phyloP scores from a whole-genome alignment of 257 asterid species.

The Cinchona pubescens region DNA sequence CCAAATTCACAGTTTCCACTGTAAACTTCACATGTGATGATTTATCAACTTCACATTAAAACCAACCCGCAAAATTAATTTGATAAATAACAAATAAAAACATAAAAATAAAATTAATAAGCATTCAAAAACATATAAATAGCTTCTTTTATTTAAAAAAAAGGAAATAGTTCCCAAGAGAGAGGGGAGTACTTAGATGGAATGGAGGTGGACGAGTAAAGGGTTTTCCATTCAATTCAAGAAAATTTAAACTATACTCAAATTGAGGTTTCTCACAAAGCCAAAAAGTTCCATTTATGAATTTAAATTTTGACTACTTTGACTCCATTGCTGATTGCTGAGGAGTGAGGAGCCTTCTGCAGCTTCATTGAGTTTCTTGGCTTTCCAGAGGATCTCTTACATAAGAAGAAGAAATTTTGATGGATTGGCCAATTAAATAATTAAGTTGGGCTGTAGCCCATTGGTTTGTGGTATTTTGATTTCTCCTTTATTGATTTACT shows the following conservation, averaged over 20 bases:
- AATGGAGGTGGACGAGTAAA: constrained; percentile 73
- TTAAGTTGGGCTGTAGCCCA: background rate
- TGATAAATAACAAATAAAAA: background rate
- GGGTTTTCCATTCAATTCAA: constrained; percentile 49
- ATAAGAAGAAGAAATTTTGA: background rate
- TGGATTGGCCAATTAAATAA: background rate
- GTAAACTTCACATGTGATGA: constrained; percentile 41
- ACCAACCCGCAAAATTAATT: constrained; percentile 1
- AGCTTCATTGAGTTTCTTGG: background rate
- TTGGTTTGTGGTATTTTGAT: background rate
- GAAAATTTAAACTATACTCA: constrained; percentile 51
- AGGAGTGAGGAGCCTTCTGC: too few relatives aligned
- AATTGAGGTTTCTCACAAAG: constrained; percentile 48
- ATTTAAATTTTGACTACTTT: constrained; percentile 7
- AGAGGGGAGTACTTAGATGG: constrained; percentile 60
- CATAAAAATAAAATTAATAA: background rate
- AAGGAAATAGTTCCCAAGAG: constrained; percentile 46
- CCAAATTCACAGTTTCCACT: constrained; percentile 66
- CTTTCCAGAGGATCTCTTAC: background rate
- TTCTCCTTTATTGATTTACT: too few relatives aligned
- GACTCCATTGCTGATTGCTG: constrained; percentile 8
- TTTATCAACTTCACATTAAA: constrained; percentile 36
- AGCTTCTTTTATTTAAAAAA: background rate
- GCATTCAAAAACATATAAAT: background rate
- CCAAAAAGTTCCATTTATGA: constrained; percentile 41